A percentile compares a stretch with the other conserved stretches of the same genome.
These are phyloP conservation scores for Aspergillus novoparasiticus DNA, from an alignment of 2,329 filamentous ascomycete species.

Conservation along the genomic window DNA sequence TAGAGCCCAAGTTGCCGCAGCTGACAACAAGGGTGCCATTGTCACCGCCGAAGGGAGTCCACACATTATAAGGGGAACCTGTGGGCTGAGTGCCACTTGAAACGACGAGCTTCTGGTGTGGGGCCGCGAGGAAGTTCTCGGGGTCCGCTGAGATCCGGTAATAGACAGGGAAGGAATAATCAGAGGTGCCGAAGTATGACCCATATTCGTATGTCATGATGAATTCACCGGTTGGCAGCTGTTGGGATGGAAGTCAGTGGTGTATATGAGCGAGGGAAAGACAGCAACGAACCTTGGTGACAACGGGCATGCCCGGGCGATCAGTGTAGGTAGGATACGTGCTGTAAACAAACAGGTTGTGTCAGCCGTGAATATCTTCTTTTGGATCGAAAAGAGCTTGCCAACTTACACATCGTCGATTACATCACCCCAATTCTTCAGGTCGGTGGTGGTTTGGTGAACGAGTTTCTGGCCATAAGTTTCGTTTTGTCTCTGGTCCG, in stretches of 20 bases:
- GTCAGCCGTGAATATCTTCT: background rate
- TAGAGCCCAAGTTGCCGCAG: slow-evolving; percentile 41
- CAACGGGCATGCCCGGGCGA: slow-evolving; percentile 69
- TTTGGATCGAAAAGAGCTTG: background rate
- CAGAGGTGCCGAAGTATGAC: slow-evolving; percentile 32
- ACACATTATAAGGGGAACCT: slow-evolving; percentile 56
- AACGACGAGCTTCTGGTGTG: slow-evolving; percentile 45
- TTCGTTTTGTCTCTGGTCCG: slow-evolving; percentile 67
- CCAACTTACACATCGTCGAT: slow-evolving; percentile 58
- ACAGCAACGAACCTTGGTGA: slow-evolving; percentile 43
- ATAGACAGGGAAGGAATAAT: slow-evolving; percentile 54
- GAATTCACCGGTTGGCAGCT: slow-evolving; percentile 61
- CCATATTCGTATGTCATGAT: slow-evolving; percentile 69
- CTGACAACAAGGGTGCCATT: slow-evolving; percentile 54
- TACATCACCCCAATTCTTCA: slow-evolving; percentile 62
- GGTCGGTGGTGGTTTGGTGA: slow-evolving; percentile 64
- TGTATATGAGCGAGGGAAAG: background rate
- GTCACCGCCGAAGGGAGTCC: slow-evolving; percentile 51
- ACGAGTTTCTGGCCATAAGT: slow-evolving; percentile 68
- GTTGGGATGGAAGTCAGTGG: slow-evolving; percentile 23
- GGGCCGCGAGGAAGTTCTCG: slow-evolving; percentile 47
- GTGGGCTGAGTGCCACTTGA: slow-evolving; percentile 47
- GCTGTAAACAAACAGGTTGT: slow-evolving; percentile 9
- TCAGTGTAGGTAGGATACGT: slow-evolving; percentile 61
- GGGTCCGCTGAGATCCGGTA: slow-evolving; percentile 54